These are phyloP conservation scores for Hypericum perforatum DNA, from an alignment of 345 rosid genomes.

Conservation along the genomic window DNA sequence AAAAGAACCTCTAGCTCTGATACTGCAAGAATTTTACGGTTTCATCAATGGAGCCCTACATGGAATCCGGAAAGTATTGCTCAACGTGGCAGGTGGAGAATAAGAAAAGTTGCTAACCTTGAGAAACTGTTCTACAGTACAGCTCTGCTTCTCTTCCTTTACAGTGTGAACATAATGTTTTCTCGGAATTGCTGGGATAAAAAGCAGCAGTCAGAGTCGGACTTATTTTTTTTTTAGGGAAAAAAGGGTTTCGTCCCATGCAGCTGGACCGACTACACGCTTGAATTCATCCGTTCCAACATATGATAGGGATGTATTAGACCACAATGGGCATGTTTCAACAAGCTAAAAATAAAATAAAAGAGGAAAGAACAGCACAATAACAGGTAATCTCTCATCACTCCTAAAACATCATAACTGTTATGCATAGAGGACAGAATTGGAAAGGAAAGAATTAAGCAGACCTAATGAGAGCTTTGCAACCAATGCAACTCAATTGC, in stretches of 20 bases:
- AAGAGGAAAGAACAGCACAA: no score
- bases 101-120: slow-evolving; percentile 34
- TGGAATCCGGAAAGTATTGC: neutral
- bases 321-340: no score
- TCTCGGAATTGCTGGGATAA: slow-evolving; percentile 37
- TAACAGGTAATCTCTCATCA: neutral
- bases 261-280: no score
- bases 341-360: no score
- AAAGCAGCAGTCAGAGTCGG: slow-evolving; percentile 4
- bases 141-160: slow-evolving; percentile 94
- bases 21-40: no score
- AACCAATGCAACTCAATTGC: slow-evolving; percentile 76
- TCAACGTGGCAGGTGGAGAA: slow-evolving; percentile 3
- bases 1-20: neutral
- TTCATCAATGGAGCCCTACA: no score
- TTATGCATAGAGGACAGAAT: neutral
- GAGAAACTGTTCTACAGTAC: slow-evolving; percentile 79
- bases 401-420: neutral
- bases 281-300: no score
- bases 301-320: no score
- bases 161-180: slow-evolving; percentile 73
- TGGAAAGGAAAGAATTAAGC: neutral
- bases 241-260: no score
- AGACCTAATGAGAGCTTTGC: slow-evolving; percentile 75
- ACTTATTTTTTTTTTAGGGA: no score